Base-by-base conservation (phyloP, 208 protist species). In the Endotrypanum monterogeii region DNA sequence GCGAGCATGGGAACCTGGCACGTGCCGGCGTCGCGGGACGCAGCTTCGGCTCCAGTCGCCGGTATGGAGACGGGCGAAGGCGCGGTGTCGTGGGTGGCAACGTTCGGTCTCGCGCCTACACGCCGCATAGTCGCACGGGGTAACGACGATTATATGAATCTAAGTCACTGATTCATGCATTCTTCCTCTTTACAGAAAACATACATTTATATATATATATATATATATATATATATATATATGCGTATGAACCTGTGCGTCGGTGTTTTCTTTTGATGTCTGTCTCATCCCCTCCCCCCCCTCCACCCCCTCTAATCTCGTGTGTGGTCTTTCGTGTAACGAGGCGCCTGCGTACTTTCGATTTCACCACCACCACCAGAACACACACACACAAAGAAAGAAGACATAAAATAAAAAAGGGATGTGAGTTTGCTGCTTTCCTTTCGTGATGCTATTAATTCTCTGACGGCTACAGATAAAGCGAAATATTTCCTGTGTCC, bases 11-110 rank as follows among this genome's bases (percentile, higher is more conserved):
- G 4, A 39, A 16, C 0, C 57, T 54, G 23, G 30, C 63, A n/a
- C 62, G 76, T 25, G 57, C 61, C 18, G 16, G 57, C 25, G 32
- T 57, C 16, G 18, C 62, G 14, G 69, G 74, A 12, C 32, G 72
- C 30, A 68, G 63, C 9, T 71, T 70, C 60, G 81, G 81, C 51
- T 25, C 54, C 32, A 62, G 62, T 51, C 35, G 75, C 18, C 67
- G 67, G 46, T 35, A 69, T 37, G 67, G 72, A 14, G 71, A 50
- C 11, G 66, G 4, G 30, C 66, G 66, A 25, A 50, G 66, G 11
- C 48, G 68, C 52, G 58, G 74, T 35, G 60, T 55, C 52, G 67
- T 78, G 57, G 66, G 68, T 35, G 60, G 61, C 39, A 5, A n/a
- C 16, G 3, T 46, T 46, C 41, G 41, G 7, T 46, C 41, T 46